Percentiles rank a stretch among this genome's conserved stretches.
Evolutionary conservation across 2,329 filamentous ascomycete species (phyloP).

Genomic region (Annulohypoxylon truncatum): DNA sequence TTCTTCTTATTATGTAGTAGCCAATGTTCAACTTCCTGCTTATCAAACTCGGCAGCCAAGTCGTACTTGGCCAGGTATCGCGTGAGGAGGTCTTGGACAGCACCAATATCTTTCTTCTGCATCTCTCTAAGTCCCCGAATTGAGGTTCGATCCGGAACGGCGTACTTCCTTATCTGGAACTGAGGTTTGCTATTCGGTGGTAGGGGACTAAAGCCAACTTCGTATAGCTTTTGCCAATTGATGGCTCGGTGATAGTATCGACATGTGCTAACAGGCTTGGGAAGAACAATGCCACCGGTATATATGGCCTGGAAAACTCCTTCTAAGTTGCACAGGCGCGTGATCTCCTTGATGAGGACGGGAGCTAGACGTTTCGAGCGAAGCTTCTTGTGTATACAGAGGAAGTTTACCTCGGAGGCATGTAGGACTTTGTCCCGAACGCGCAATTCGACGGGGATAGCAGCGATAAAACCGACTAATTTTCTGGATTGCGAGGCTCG

Average conservation of each 20-base stretch:
- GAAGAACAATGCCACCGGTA: constrained; percentile 90
- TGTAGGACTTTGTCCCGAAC: constrained; percentile 81
- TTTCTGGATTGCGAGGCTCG: constrained; percentile 84
- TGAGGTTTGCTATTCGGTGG: constrained; percentile 85
- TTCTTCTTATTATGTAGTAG: constrained; percentile 76
- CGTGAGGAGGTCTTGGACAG: constrained; percentile 78
- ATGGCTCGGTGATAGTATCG: constrained; percentile 95
- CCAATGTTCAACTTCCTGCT: constrained; percentile 89
- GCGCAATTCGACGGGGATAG: constrained; percentile 85
- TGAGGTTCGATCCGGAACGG: constrained; percentile 78
- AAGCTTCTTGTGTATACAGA: constrained; percentile 98
- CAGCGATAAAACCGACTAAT: constrained; percentile 95
- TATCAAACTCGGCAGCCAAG: constrained; percentile 83
- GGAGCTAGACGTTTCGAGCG: constrained; percentile 92
- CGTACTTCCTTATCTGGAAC: constrained; percentile 87
- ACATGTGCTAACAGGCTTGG: constrained; percentile 91
- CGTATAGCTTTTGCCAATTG: constrained; percentile 96
- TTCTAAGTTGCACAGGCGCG: constrained; percentile 86
- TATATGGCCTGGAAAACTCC: constrained; percentile 96
- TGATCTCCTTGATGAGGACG: constrained; percentile 97
- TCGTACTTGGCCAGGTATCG: constrained; percentile 85
- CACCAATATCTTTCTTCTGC: constrained; percentile 80
- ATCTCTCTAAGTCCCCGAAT: constrained; percentile 83
- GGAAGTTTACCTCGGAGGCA: constrained; percentile 95
- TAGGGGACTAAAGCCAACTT: constrained; percentile 92